Conservation (phyloP, 768 basidiomycete species). For the Lactifluus rugatus region DNA sequence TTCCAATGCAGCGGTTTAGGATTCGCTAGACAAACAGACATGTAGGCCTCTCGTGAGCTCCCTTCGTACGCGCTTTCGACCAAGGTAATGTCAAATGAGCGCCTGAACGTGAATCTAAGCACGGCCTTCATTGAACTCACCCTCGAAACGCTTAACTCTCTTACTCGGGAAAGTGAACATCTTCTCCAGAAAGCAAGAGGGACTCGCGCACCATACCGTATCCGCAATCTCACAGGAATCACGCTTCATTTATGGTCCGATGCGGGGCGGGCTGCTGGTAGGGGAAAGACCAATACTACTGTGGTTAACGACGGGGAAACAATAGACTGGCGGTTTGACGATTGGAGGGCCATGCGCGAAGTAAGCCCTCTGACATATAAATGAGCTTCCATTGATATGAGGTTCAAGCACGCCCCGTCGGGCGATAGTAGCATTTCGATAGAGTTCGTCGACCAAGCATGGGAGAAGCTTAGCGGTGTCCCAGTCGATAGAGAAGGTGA, state of each 20-base stretch:
- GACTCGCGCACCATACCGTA: conserved; percentile 85
- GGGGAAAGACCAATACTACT: conserved; percentile 41
- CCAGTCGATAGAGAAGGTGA: conserved; percentile 94
- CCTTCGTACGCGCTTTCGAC: conserved; percentile 44
- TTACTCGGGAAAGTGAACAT: conserved; percentile 63
- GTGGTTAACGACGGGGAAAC: conserved; percentile 65
- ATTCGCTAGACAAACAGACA: background rate
- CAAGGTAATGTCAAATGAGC: conserved; percentile 62
- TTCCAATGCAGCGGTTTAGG: conserved; percentile 1
- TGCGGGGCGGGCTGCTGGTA: conserved; percentile 41
- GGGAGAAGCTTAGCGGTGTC: conserved; percentile 82
- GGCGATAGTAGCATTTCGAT: conserved; percentile 81
- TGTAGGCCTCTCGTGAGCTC: conserved; percentile 46
- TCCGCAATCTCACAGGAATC: conserved; percentile 87
- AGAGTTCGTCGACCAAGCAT: conserved; percentile 74
- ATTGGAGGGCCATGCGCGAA: conserved; percentile 90
- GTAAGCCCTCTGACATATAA: conserved; percentile 31
- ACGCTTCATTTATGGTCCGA: conserved; percentile 82
- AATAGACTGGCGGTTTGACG: conserved; percentile 94
- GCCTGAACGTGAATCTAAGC: conserved; percentile 85
- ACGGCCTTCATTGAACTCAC: conserved; percentile 84
- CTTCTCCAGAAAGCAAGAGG: conserved; percentile 73
- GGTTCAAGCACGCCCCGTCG: conserved; percentile 34
- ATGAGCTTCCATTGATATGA: background rate
- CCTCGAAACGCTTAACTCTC: conserved; percentile 59